A percentile compares a stretch with the other conserved stretches of the same genome.
phyloP scores from a whole-genome alignment of 306 rosid genomes.

The Rubus idaeus region DNA sequence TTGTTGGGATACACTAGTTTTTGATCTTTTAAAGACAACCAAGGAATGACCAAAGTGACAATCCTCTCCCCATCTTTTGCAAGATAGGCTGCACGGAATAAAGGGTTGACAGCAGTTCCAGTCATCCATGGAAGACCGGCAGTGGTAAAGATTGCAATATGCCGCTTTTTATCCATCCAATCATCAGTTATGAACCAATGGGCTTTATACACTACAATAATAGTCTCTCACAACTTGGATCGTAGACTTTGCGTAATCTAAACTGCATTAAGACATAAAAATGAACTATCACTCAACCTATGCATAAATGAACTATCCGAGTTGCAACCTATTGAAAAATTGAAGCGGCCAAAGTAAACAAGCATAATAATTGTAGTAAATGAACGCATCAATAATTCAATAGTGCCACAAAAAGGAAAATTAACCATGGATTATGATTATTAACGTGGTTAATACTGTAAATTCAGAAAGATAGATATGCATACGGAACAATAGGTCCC shows the following conservation, averaged over 20 bases:
- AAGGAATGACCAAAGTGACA: constrained; percentile 82
- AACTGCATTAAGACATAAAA: constrained; percentile 4
- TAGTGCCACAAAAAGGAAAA: not conserved
- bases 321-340: not conserved
- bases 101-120: constrained; percentile 94
- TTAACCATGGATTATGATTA: not conserved
- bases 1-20: constrained; percentile 71
- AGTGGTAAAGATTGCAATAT: constrained; percentile 87
- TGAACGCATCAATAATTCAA: not conserved
- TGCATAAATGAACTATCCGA: not conserved
- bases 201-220: not conserved
- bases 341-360: not conserved
- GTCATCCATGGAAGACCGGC: constrained; percentile 99
- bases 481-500: not conserved
- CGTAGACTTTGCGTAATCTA: not conserved
- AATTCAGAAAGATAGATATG: too few relatives aligned
- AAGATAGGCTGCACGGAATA: constrained; percentile 91
- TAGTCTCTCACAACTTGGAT: constrained; percentile 13
- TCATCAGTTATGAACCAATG: constrained; percentile 28
- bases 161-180: constrained; percentile 63
- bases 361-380: not conserved
- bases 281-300: not conserved
- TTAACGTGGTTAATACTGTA: not conserved
- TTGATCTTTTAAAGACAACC: constrained; percentile 83
- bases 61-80: constrained; percentile 57